These are phyloP conservation scores for Scheffersomyces illinoinensis DNA, from an alignment of 1,139 yeast species.

Conservation along the genomic window DNA sequence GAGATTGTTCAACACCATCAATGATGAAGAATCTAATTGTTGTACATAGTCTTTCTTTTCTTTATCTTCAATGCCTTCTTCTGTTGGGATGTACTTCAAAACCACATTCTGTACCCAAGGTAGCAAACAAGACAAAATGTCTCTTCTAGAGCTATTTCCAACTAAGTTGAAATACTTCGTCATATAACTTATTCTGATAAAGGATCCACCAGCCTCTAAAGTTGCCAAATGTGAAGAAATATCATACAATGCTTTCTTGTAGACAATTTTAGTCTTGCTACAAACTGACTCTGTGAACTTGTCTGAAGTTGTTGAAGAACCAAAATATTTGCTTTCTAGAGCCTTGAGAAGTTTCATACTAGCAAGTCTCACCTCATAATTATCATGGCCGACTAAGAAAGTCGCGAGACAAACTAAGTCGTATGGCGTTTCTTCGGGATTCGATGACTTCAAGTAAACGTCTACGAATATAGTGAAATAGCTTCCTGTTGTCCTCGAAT, in stretches of 20 bases:
- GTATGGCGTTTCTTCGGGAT: constrained; percentile 46
- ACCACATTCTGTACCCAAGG: constrained; percentile 91
- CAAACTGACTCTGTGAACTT: constrained; percentile 61
- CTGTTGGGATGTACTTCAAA: constrained; percentile 38
- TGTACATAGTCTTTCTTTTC: constrained; percentile 9
- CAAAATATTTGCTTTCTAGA: constrained; percentile 55
- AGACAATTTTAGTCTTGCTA: constrained; percentile 70
- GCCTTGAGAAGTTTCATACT: constrained; percentile 61
- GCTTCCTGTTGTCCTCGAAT: constrained; percentile 55
- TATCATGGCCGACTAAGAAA: constrained; percentile 70
- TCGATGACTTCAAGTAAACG: constrained; percentile 45
- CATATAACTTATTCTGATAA: constrained; percentile 67
- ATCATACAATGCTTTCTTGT: constrained; percentile 73
- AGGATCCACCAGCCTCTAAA: constrained; percentile 57
- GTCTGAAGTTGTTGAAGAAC: constrained; percentile 41
- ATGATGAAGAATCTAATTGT: constrained; percentile 48
- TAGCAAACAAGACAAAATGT: constrained; percentile 72
- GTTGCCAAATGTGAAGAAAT: constrained; percentile 64
- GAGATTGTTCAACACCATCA: constrained; percentile 79
- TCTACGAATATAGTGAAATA: constrained; percentile 75
- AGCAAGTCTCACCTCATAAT: constrained; percentile 55
- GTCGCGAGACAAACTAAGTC: constrained; percentile 65
- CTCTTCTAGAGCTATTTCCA: constrained; percentile 58
- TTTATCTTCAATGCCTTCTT: constrained; percentile 20
- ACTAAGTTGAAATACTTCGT: constrained; percentile 71